Percentiles rank a stretch among this genome's conserved stretches.
phyloP scores from a whole-genome alignment of 257 asterid genomes.

The Galeopsis tetrahit region DNA sequence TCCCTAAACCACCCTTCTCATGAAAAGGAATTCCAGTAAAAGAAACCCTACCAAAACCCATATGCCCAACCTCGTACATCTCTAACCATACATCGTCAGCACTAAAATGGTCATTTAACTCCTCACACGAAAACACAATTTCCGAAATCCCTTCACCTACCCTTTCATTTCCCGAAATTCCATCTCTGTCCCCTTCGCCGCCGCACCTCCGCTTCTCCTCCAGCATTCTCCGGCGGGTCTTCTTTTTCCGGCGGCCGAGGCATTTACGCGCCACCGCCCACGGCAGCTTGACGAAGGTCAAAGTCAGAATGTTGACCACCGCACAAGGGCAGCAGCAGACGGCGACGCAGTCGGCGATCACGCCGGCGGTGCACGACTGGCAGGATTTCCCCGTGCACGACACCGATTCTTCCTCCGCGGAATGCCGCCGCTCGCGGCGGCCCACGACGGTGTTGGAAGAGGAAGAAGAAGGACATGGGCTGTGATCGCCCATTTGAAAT shows the following conservation, averaged over 20 bases:
- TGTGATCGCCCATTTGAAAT: slow-evolving; percentile 36
- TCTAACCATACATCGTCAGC: slow-evolving; percentile 77
- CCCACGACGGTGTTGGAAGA: slow-evolving; percentile 40
- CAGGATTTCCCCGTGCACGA: slow-evolving; percentile 76
- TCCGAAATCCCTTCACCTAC: slow-evolving; percentile 35
- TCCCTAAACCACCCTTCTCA: slow-evolving; percentile 45
- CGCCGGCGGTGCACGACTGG: slow-evolving; percentile 82
- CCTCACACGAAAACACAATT: slow-evolving; percentile 42
- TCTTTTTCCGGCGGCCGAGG: slow-evolving; percentile 45
- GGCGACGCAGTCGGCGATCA: slow-evolving; percentile 94
- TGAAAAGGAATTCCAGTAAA: slow-evolving; percentile 66
- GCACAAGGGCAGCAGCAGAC: slow-evolving; percentile 96
- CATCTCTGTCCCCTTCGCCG: slow-evolving; percentile 37
- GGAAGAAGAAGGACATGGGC: slow-evolving; percentile 39
- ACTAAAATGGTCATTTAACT: slow-evolving; percentile 52
- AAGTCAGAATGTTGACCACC: slow-evolving; percentile 65
- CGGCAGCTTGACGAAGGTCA: slow-evolving; percentile 77
- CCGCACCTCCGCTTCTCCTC: slow-evolving; percentile 39
- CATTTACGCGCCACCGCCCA: slow-evolving; percentile 76
- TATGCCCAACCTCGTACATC: slow-evolving; percentile 66
- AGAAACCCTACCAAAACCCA: slow-evolving; percentile 97
- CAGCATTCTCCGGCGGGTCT: slow-evolving; percentile 34
- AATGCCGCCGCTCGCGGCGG: slow-evolving; percentile 37
- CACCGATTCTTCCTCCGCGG: slow-evolving; percentile 44
- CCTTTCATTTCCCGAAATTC: slow-evolving; percentile 43